These are phyloP conservation scores for Boletellus ananas DNA, from an alignment of 768 basidiomycete genomes.

Conservation along the genomic window DNA sequence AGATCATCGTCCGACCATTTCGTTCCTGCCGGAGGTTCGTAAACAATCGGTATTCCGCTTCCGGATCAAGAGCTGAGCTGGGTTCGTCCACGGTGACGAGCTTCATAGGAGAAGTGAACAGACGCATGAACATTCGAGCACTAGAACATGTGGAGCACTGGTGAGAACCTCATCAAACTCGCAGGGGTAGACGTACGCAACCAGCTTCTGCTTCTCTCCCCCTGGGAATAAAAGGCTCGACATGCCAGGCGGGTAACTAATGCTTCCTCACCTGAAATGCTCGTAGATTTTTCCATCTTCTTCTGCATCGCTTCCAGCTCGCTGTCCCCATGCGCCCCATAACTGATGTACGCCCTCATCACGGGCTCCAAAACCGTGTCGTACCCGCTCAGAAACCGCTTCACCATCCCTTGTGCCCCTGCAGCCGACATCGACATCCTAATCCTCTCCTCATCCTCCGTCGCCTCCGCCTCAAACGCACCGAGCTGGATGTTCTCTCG, in stretches of 20 bases:
- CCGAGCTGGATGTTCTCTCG: constrained; percentile 41
- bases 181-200: too few relatives aligned
- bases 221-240: too few relatives aligned
- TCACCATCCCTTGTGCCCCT: constrained; percentile 40
- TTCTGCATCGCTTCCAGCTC: constrained; percentile 15
- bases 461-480: constrained; percentile 8
- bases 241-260: too few relatives aligned
- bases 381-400: constrained; percentile 34
- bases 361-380: constrained; percentile 39
- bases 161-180: too few relatives aligned
- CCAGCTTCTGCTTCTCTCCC: too few relatives aligned
- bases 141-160: too few relatives aligned
- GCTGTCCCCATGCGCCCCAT: constrained; percentile 9
- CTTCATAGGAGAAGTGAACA: constrained; percentile 29
- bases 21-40: constrained; percentile 20
- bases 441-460: constrained; percentile 13
- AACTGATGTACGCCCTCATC: constrained; percentile 27
- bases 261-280: too few relatives aligned
- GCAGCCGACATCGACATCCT: constrained; percentile 30
- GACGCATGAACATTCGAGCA: constrained; percentile 40
- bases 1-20: constrained; percentile 37
- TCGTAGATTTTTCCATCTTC: constrained; percentile 17
- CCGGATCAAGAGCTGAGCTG: constrained; percentile 36
- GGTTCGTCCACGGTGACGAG: constrained; percentile 38
- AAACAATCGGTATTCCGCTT: constrained; percentile 25